Conservation (phyloP, 768 basidiomycete genomes). For the Leccinum aurantiacum region DNA sequence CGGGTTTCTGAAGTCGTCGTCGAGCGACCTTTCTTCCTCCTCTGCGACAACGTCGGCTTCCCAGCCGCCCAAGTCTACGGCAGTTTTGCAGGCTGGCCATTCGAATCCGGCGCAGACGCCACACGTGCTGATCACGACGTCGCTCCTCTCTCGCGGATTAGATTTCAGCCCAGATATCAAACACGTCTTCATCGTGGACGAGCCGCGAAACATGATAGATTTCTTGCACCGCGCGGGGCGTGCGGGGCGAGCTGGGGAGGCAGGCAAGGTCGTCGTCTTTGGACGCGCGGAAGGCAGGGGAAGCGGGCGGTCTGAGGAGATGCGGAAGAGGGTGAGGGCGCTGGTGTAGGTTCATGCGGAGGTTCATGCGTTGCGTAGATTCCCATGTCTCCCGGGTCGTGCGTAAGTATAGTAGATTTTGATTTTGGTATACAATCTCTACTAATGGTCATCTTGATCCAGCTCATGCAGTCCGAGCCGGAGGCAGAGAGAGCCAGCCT, state of each 20-base stretch:
- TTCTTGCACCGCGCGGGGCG: constrained; percentile 91
- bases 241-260: constrained; percentile 69
- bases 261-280: constrained; percentile 67
- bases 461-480: too few species aligned
- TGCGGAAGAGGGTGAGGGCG: constrained; percentile 50
- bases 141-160: constrained; percentile 84
- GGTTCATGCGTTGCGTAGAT: neutral
- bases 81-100: constrained; percentile 11
- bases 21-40: neutral
- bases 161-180: constrained; percentile 79
- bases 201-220: constrained; percentile 87
- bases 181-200: constrained; percentile 85
- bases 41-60: neutral
- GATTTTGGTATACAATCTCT: neutral
- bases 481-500: too few species aligned
- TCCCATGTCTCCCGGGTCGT: neutral
- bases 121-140: constrained; percentile 84
- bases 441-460: neutral
- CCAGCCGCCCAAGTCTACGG: neutral
- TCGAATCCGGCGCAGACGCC: constrained; percentile 40
- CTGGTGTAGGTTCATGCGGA: constrained; percentile 15
- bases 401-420: neutral
- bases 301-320: constrained; percentile 49
- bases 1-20: constrained; percentile 55
- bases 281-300: constrained; percentile 69